phyloP scores from a whole-genome alignment of 2,329 filamentous ascomycete genomes.

The Fusarium agapanthi region DNA sequence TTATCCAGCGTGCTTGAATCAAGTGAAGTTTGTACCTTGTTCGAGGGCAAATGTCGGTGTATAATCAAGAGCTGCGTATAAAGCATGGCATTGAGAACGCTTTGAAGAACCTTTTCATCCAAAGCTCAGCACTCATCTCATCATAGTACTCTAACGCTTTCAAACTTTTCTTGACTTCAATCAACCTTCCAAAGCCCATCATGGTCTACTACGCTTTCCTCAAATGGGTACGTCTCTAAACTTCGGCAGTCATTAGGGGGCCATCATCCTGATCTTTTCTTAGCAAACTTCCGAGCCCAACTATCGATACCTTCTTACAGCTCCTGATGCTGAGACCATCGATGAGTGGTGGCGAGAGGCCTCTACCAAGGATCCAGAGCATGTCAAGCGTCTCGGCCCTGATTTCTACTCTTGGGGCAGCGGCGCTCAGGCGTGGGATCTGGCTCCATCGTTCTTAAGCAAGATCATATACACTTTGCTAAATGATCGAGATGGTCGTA shows the following conservation, averaged over 20 bases:
- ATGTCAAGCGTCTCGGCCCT: not conserved
- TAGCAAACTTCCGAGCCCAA: not conserved
- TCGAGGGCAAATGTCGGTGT: not conserved
- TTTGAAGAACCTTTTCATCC: too few relatives aligned
- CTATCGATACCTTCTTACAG: not conserved
- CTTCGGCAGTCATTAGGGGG: accelerated
- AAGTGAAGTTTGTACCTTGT: too few relatives aligned
- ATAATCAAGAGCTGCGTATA: not conserved
- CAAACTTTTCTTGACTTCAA: too few relatives aligned
- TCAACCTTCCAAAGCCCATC: not conserved
- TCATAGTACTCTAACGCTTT: not conserved
- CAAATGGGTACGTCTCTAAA: not conserved
- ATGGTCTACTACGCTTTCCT: conserved; percentile 12
- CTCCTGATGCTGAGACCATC: not conserved
- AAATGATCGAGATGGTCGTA: not conserved
- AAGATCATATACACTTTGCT: not conserved
- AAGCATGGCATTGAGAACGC: not conserved
- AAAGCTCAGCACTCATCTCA: not conserved
- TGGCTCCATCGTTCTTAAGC: not conserved
- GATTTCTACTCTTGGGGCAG: not conserved
- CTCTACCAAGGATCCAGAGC: not conserved
- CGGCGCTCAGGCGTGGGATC: not conserved
- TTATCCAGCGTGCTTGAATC: not conserved
- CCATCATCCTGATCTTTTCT: not conserved
- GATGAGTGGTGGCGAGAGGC: conserved; percentile 11